Evolutionary conservation across 208 protist species (phyloP), one percentile per base, ranked within the genome.

Genomic region (Spongospora subterranea): DNA sequence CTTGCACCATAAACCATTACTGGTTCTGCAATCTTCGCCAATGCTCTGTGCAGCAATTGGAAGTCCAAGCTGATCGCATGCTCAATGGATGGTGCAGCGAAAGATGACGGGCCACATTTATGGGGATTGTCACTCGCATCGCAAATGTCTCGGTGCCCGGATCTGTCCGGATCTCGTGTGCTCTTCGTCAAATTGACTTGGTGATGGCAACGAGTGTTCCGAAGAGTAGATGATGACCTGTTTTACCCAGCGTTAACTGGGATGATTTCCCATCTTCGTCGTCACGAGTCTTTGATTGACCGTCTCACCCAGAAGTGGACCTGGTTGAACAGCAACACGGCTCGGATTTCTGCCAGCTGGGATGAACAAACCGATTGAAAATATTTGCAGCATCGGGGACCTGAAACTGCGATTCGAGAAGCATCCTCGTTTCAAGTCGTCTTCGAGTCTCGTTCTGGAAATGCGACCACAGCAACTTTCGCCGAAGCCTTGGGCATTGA

Each of bases 301-400:
- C n/a, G 71, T 45, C 71, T 82, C 40, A 43, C 6, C 6, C 17
- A 6, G 40, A 43, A 6, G 71, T 82, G 35, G n/a, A 82, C 17
- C 71, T 82, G 6, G 40, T 82, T 43, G 71, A 82, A 13, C n/a
- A 82, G 71, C 40, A 45, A 35, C 71, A 82, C 71, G 6, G n/a
- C n/a, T 6, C n/a, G 71, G 40, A 35, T 82, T 43, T 35, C n/a
- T 35, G n/a, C 71, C 35, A 82, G 35, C n/a, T 82, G 71, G 71
- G n/a, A 82, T n/a, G 13, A 35, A 17, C n/a, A 35, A 82, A 13
- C 6, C 6, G n/a, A 82, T 82, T 35, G 71, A 82, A 35, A 82
- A 82, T 35, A 82, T 82, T n/a, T 82, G 35, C 71, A 82, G 71
- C 71, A 82, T 82, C 71, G 71, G 11, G n/a, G 71, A 82, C n/a